These are phyloP conservation scores for Crithidia mellificae DNA, from an alignment of 208 protist species.

Conservation along the genomic window DNA sequence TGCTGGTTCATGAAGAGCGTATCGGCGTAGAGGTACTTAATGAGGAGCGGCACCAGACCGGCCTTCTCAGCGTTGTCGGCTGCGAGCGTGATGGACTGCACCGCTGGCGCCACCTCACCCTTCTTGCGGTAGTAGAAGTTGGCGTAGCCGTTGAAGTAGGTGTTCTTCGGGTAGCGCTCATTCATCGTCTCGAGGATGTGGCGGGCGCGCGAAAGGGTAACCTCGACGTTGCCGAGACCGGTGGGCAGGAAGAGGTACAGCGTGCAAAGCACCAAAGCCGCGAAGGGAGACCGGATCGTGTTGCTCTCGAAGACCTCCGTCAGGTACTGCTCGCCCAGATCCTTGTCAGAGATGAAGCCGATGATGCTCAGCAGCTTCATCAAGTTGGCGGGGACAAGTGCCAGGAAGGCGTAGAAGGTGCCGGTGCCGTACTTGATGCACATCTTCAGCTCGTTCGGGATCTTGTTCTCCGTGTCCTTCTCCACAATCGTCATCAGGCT, in stretches of 20 bases:
- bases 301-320: constrained; percentile 88
- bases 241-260: constrained; percentile 91
- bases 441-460: constrained; percentile 85
- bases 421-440: constrained; percentile 89
- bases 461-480: constrained; percentile 68
- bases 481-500: constrained; percentile 67
- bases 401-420: constrained; percentile 89
- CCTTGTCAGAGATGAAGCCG: constrained; percentile 89
- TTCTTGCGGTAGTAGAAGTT: constrained; percentile 92
- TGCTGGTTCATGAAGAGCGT: constrained; percentile 92
- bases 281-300: constrained; percentile 86
- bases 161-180: constrained; percentile 82
- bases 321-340: constrained; percentile 91
- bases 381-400: constrained; percentile 82
- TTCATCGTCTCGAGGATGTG: constrained; percentile 83
- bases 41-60: constrained; percentile 76
- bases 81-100: constrained; percentile 67
- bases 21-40: constrained; percentile 89
- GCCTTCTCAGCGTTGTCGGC: constrained; percentile 75
- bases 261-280: constrained; percentile 84
- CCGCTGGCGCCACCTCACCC: constrained; percentile 74
- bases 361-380: constrained; percentile 91
- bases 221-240: constrained; percentile 76
- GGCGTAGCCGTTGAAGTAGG: constrained; percentile 90
- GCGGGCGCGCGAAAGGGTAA: constrained; percentile 76